phyloP scores from a whole-genome alignment of 2,329 filamentous ascomycete species.

The Botrytis medusae region DNA sequence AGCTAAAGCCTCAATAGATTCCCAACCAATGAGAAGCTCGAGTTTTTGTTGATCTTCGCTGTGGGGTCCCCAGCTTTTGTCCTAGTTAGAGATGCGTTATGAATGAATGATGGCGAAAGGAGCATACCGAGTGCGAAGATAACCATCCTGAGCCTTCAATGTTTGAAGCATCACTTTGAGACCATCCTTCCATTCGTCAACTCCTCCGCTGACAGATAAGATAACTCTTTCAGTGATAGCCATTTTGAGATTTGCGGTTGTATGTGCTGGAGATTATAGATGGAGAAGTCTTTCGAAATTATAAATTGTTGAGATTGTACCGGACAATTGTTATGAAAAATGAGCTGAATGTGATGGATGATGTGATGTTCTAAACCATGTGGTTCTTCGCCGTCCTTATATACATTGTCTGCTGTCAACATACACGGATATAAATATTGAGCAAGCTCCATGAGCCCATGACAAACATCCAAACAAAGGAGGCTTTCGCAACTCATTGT shows the following conservation, averaged over 20 bases:
- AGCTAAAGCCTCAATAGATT: slow-evolving; percentile 29
- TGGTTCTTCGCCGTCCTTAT: neutral
- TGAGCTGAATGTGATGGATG: neutral
- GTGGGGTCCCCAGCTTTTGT: slow-evolving; percentile 36
- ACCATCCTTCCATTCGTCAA: slow-evolving; percentile 37
- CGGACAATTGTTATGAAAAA: neutral
- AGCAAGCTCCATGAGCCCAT: neutral
- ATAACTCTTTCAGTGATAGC: slow-evolving; percentile 31
- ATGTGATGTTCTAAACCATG: neutral
- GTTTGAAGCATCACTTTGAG: slow-evolving; percentile 37
- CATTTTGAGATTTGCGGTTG: slow-evolving; percentile 26
- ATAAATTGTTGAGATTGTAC: neutral
- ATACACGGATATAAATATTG: neutral
- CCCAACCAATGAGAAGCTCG: slow-evolving; percentile 38
- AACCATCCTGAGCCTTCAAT: slow-evolving; percentile 36
- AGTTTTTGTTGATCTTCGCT: slow-evolving; percentile 36
- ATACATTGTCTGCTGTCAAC: neutral
- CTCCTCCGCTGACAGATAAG: slow-evolving; percentile 33
- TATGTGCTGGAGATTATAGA: neutral
- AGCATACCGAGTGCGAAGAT: slow-evolving; percentile 32
- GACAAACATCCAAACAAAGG: neutral
- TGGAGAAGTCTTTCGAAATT: neutral
- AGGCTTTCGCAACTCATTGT: neutral
- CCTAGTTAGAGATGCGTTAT: neutral
- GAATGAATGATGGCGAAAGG: no score